Base-by-base conservation (phyloP, 2,329 filamentous ascomycete species). In the Sporothrix inflata region DNA sequence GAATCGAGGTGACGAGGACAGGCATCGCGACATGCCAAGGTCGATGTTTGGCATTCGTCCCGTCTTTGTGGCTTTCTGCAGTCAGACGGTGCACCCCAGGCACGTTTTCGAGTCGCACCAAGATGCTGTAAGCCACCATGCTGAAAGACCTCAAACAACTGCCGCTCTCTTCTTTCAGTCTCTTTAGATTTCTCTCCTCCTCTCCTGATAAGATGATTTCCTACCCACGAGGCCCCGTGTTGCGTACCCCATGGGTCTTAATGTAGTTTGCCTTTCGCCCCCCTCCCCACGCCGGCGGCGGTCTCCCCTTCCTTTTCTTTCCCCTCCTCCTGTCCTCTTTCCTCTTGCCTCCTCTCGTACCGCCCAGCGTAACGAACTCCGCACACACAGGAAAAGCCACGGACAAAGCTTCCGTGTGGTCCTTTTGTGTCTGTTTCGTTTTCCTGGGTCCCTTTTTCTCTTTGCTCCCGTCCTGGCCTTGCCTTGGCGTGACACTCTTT, bases 341-440 rank as follows among this genome's bases (percentile, higher is more conserved):
- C 24, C 34, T 42, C 30, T 19, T n/a, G 16, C 11, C n/a, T 69
- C n/a, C 47, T 24, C 45, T 30, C 21, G 8, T 55, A 47, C 66
- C 19, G 38, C 16, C 30, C 68, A 69, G 67, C 67, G 21, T 57
- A 69, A 69, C 40, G 51, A 69, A 45, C 67, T 69, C 67, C 67
- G 67, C 67, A 69, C 38, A 14, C 3, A 4, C 49, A 30, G 30
- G 49, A 69, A 55, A 68, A 55, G 42, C 14, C 49, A 61, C 68
- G 68, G 68, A 61, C 68, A 60, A 61, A 21, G 19, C 24, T 70
- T 55, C 68, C 68, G 51, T 47, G 53, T 60, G 38, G 38, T 21
- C 19, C 8, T 40, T 42, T 8, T 55, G 11, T 27, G 7, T 16
- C n/a, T 27, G 21, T 14, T 3, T 30, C 21, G 49, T 55, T 55